Conservation (phyloP, 2,329 filamentous ascomycete species). For the Amesomyces nigricolor region DNA sequence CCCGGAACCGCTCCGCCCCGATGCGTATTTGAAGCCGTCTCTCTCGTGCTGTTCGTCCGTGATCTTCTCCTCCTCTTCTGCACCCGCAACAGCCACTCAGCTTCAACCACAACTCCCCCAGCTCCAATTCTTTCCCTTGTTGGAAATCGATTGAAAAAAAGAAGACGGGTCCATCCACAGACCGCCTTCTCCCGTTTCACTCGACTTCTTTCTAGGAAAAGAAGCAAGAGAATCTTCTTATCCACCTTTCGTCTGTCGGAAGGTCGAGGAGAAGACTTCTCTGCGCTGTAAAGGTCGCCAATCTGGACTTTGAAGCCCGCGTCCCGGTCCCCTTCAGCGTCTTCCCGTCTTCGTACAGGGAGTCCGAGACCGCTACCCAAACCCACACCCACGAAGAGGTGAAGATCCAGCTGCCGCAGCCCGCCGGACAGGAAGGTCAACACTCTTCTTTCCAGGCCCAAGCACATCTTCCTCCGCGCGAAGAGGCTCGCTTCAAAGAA, state of each 20-base stretch:
- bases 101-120: constrained; percentile 24
- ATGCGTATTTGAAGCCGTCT: constrained; percentile 28
- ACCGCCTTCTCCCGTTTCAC: constrained; percentile 42
- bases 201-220: constrained; percentile 41
- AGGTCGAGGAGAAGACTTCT: constrained; percentile 43
- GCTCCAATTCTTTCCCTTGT: constrained; percentile 17
- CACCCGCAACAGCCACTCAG: constrained; percentile 23
- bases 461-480: constrained; percentile 57
- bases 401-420: constrained; percentile 72
- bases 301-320: constrained; percentile 99
- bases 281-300: constrained; percentile 65
- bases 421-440: constrained; percentile 98
- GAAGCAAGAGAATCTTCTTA: constrained; percentile 48
- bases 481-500: constrained; percentile 59
- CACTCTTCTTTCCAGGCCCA: constrained; percentile 66
- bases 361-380: constrained; percentile 31
- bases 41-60: constrained; percentile 22
- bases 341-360: constrained; percentile 41
- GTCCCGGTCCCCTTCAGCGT: constrained; percentile 99
- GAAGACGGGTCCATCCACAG: constrained; percentile 31
- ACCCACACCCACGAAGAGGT: constrained; percentile 80
- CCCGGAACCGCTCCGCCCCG: constrained; percentile 21
- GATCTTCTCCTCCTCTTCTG: constrained; percentile 21
- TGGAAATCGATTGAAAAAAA: constrained; percentile 31
- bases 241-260: constrained; percentile 56